Conservation (phyloP, 148 eudicot genomes). For the Beta vulgaris region DNA sequence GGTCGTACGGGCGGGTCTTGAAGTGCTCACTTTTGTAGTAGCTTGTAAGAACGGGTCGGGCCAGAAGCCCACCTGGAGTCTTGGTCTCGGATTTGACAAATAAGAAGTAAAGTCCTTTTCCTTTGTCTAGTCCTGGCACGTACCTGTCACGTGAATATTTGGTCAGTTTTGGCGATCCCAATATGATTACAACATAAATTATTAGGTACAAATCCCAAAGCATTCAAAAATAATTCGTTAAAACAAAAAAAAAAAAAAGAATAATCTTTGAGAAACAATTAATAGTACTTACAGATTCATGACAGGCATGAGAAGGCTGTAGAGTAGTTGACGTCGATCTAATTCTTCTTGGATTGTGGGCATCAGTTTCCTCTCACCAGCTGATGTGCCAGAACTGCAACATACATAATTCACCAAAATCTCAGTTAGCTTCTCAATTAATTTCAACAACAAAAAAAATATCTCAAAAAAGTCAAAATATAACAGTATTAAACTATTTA, state of each 20-base stretch:
- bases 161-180: slow-evolving; percentile 21
- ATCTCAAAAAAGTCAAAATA: too few species aligned
- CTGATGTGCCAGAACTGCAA: slow-evolving; percentile 84
- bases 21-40: slow-evolving; percentile 84
- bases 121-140: slow-evolving; percentile 79
- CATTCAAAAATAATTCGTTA: background rate
- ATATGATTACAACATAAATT: slow-evolving; percentile 28
- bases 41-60: slow-evolving; percentile 86
- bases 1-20: slow-evolving; percentile 81
- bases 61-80: slow-evolving; percentile 80
- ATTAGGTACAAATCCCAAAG: slow-evolving; percentile 23
- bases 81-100: slow-evolving; percentile 76
- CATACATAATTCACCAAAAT: background rate
- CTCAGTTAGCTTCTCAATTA: background rate
- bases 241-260: background rate
- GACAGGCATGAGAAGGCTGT: slow-evolving; percentile 90
- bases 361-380: slow-evolving; percentile 87
- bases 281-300: slow-evolving; percentile 72
- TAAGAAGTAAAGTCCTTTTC: slow-evolving; percentile 79
- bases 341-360: slow-evolving; percentile 83
- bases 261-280: background rate
- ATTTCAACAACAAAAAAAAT: too few species aligned
- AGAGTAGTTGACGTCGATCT: slow-evolving; percentile 72
- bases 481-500: too few species aligned
- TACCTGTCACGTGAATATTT: slow-evolving; percentile 42